phyloP scores from a whole-genome alignment of 139 green algal genomes.

The Haematococcus sp. region DNA sequence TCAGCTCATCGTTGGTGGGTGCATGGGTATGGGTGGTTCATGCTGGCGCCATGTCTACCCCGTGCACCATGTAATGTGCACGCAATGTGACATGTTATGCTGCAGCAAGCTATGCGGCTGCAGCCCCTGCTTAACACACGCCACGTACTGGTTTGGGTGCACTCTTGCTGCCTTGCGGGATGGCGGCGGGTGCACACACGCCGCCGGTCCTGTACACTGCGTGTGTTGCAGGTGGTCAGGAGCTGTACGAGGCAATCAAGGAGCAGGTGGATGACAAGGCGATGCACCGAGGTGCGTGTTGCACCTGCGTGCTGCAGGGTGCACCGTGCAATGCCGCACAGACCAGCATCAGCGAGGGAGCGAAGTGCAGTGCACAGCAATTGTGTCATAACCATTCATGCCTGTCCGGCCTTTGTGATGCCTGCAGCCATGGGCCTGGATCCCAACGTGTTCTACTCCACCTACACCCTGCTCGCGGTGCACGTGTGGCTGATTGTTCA shows the following conservation, averaged over 20 bases:
- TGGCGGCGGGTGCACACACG: too few relatives aligned
- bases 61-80: background rate
- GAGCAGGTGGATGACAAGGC: conserved; percentile 32
- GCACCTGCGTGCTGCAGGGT: background rate
- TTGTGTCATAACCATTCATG: too few relatives aligned
- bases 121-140: background rate
- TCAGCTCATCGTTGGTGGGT: conserved; percentile 12
- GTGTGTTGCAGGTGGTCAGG: conserved; percentile 32
- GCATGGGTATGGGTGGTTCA: background rate
- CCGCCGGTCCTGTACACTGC: too few relatives aligned
- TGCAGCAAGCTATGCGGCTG: background rate
- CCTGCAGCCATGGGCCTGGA: conserved; percentile 37
- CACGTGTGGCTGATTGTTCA: conserved; percentile 54
- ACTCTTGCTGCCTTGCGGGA: background rate
- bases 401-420: background rate
- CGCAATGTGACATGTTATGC: background rate
- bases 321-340: background rate
- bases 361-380: too few relatives aligned
- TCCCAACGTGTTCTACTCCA: conserved; percentile 34
- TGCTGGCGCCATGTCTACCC: background rate
- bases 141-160: background rate
- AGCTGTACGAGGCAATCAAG: conserved; percentile 37
- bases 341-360: too few relatives aligned
- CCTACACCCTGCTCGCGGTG: conserved; percentile 40
- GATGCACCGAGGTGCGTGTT: conserved; percentile 21